Conservation (phyloP, 352 stramenopile species). For the Phytophthora sp. region DNA sequence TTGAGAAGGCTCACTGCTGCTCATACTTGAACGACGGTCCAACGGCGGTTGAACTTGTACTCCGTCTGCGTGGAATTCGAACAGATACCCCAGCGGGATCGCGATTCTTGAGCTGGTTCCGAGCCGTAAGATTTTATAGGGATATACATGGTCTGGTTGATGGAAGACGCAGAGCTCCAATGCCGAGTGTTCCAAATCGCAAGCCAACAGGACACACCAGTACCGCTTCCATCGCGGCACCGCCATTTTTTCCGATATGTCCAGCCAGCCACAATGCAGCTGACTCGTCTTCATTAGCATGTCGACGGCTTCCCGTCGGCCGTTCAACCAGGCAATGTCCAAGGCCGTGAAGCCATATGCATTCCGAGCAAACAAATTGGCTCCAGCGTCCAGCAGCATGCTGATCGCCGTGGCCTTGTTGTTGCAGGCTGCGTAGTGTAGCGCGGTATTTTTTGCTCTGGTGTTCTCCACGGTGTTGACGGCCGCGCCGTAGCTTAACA, state of each 20-base stretch:
- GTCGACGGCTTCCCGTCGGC: conserved; percentile 11
- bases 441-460: conserved; percentile 47
- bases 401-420: conserved; percentile 52
- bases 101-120: neutral
- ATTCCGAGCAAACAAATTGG: conserved; percentile 51
- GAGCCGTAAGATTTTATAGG: conserved; percentile 16
- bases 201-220: conserved; percentile 54
- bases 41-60: conserved; percentile 14
- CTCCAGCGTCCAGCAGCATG: conserved; percentile 52
- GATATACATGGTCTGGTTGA: conserved; percentile 16
- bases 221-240: conserved; percentile 51
- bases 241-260: conserved; percentile 27
- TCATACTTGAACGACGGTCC: no score
- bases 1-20: no score
- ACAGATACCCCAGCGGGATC: conserved; percentile 9
- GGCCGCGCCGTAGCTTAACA: conserved; percentile 64
- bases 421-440: conserved; percentile 63
- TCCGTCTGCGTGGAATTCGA: conserved; percentile 19
- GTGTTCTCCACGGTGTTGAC: conserved; percentile 33
- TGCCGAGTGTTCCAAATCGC: conserved; percentile 30
- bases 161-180: conserved; percentile 56
- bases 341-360: conserved; percentile 48
- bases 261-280: conserved; percentile 58
- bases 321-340: conserved; percentile 47
- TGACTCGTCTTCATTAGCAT: conserved; percentile 37